Percentiles rank a stretch among this genome's conserved stretches.
phyloP scores from a whole-genome alignment of 306 rosid species.

The Clitoria ternatea region DNA sequence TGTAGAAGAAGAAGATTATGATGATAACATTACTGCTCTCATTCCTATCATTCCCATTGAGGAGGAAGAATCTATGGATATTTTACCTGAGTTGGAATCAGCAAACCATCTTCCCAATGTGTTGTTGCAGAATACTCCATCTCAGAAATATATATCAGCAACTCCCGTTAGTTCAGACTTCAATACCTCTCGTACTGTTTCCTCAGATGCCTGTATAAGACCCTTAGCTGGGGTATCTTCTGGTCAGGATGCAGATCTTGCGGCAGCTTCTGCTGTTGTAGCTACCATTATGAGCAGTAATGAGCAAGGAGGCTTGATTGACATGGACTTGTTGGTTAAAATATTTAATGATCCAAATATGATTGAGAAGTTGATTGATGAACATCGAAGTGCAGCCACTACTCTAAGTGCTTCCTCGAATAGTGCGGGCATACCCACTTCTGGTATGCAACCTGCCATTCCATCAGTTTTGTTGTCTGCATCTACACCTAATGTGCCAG shows the following conservation, averaged over 20 bases:
- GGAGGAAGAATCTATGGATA: slow-evolving; percentile 41
- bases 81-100: slow-evolving; percentile 19
- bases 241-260: slow-evolving; percentile 37
- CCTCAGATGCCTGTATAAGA: neutral
- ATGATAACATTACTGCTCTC: slow-evolving; percentile 50
- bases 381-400: slow-evolving; percentile 8
- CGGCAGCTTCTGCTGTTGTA: slow-evolving; percentile 43
- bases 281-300: slow-evolving; percentile 40
- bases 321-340: slow-evolving; percentile 54
- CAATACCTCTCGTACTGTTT: neutral
- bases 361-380: slow-evolving; percentile 47
- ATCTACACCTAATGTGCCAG: neutral
- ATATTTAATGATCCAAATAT: slow-evolving; percentile 57
- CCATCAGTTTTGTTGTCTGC: slow-evolving; percentile 21
- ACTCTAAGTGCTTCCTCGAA: slow-evolving; percentile 16
- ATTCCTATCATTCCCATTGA: slow-evolving; percentile 64
- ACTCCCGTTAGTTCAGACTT: neutral
- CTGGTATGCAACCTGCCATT: slow-evolving; percentile 21
- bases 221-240: slow-evolving; percentile 25
- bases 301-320: slow-evolving; percentile 52
- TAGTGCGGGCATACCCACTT: neutral
- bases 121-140: slow-evolving; percentile 21
- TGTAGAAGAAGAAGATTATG: slow-evolving; percentile 41
- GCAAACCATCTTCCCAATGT: slow-evolving; percentile 14
- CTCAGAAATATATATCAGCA: slow-evolving; percentile 9